These are phyloP conservation scores for Trichosporon sp. DNA, from an alignment of 1,284 basidiomycete species.

Conservation along the genomic window DNA sequence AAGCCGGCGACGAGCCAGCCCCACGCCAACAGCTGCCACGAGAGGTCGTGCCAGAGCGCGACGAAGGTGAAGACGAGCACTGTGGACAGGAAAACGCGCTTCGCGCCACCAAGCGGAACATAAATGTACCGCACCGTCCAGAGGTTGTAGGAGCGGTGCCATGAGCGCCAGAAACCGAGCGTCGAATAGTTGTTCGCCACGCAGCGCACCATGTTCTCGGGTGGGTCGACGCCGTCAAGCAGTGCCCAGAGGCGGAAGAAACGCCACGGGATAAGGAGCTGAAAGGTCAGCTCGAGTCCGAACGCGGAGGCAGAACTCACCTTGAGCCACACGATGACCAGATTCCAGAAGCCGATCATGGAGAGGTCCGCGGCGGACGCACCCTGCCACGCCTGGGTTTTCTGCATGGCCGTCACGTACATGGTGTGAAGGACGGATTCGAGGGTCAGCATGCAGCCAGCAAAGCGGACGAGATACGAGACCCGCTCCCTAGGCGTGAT, in stretches of 20 bases:
- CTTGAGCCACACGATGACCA: slow-evolving; percentile 95
- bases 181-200: slow-evolving; percentile 98
- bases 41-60: slow-evolving; percentile 97
- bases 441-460: slow-evolving; percentile 72
- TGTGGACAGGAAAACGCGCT: slow-evolving; percentile 62
- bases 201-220: slow-evolving; percentile 98
- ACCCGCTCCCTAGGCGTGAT: slow-evolving; percentile 48
- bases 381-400: slow-evolving; percentile 60
- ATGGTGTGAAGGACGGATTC: slow-evolving; percentile 89
- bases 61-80: slow-evolving; percentile 91
- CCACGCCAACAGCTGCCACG: slow-evolving; percentile 84
- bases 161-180: slow-evolving; percentile 88
- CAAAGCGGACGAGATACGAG: slow-evolving; percentile 68
- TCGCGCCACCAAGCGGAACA: slow-evolving; percentile 77
- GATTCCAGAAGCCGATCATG: slow-evolving; percentile 97
- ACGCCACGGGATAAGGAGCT: slow-evolving; percentile 95
- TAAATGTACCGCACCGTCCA: slow-evolving; percentile 98
- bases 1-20: slow-evolving; percentile 93
- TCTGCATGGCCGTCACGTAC: slow-evolving; percentile 97
- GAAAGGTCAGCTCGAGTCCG: background rate
- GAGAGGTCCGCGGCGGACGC: slow-evolving; percentile 73
- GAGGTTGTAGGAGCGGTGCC: slow-evolving; percentile 95
- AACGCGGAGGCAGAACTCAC: slow-evolving; percentile 50
- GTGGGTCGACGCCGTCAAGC: slow-evolving; percentile 81
- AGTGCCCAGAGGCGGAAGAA: slow-evolving; percentile 97